These are phyloP conservation scores for Trichoderma hamatum DNA, from an alignment of 2,329 filamentous ascomycete species.

Conservation along the genomic window DNA sequence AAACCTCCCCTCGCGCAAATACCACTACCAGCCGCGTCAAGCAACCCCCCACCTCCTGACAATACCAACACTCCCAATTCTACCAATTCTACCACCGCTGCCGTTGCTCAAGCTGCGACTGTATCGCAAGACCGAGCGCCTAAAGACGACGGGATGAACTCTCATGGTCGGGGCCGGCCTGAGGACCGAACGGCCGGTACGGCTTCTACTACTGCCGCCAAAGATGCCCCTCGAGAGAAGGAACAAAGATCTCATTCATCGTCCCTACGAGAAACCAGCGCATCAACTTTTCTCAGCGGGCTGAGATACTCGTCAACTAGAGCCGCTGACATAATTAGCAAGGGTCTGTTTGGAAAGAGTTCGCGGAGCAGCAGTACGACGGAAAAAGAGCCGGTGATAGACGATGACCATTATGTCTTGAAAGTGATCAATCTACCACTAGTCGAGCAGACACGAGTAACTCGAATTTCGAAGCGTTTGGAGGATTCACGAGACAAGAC, in stretches of 20 bases:
- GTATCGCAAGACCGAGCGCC: slow-evolving; percentile 67
- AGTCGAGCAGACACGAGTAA: slow-evolving; percentile 85
- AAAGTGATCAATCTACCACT: slow-evolving; percentile 85
- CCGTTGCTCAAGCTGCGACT: slow-evolving; percentile 62
- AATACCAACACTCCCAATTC: slow-evolving; percentile 29
- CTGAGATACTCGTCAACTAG: slow-evolving; percentile 72
- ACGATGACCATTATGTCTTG: slow-evolving; percentile 81
- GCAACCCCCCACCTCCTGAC: slow-evolving; percentile 37
- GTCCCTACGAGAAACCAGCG: slow-evolving; percentile 64
- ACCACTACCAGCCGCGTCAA: slow-evolving; percentile 28
- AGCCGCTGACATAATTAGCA: slow-evolving; percentile 79
- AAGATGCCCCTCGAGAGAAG: slow-evolving; percentile 51
- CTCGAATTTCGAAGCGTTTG: slow-evolving; percentile 85
- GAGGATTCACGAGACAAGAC: slow-evolving; percentile 92
- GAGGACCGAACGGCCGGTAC: slow-evolving; percentile 61
- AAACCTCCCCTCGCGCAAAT: slow-evolving; percentile 36
- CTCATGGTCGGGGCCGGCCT: slow-evolving; percentile 69
- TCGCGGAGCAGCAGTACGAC: slow-evolving; percentile 70
- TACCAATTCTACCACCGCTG: not conserved
- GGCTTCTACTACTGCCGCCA: slow-evolving; percentile 41
- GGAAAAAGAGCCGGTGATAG: slow-evolving; percentile 66
- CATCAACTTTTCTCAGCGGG: slow-evolving; percentile 69
- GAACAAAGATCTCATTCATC: slow-evolving; percentile 53
- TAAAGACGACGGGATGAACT: slow-evolving; percentile 68
- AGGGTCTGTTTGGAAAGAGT: slow-evolving; percentile 80